phyloP scores from a whole-genome alignment of 257 asterid genomes.

The Rubia yunnanensis region DNA sequence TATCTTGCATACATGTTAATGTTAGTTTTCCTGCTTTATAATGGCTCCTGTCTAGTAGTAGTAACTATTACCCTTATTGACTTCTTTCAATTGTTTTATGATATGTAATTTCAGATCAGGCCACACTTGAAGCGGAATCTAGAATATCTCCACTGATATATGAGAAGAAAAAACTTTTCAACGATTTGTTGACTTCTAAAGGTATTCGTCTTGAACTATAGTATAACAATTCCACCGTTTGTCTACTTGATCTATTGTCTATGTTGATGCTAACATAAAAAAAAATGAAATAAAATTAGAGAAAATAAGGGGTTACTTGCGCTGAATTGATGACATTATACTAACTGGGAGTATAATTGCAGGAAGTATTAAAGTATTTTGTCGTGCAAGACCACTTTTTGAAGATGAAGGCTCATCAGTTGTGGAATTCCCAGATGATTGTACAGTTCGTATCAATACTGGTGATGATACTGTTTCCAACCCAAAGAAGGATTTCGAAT shows the following conservation, averaged over 20 bases:
- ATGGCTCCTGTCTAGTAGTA: constrained; percentile 1
- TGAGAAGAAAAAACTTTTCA: constrained; percentile 83
- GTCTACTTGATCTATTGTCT: neutral
- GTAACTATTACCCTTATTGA: neutral
- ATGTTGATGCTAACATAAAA: neutral
- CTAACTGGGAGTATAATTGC: constrained; percentile 30
- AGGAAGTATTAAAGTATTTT: constrained; percentile 89
- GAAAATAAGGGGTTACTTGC: neutral
- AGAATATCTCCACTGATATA: constrained; percentile 74
- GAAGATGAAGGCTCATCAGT: constrained; percentile 84
- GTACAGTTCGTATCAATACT: constrained; percentile 63
- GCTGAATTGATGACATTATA: neutral
- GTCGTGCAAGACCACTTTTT: constrained; percentile 91
- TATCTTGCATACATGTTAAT: neutral
- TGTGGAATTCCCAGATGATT: constrained; percentile 87
- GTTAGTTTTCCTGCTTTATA: neutral
- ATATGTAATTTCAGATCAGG: constrained; percentile 53
- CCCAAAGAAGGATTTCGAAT: constrained; percentile 95
- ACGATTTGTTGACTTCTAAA: constrained; percentile 84
- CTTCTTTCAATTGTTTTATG: neutral
- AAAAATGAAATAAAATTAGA: neutral
- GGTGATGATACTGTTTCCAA: constrained; percentile 64
- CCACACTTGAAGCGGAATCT: constrained; percentile 91
- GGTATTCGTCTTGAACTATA: constrained; percentile 31
- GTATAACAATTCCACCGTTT: constrained; percentile 11